phyloP scores from a whole-genome alignment of 129 eudicot species.

The Artemisia argyi region DNA sequence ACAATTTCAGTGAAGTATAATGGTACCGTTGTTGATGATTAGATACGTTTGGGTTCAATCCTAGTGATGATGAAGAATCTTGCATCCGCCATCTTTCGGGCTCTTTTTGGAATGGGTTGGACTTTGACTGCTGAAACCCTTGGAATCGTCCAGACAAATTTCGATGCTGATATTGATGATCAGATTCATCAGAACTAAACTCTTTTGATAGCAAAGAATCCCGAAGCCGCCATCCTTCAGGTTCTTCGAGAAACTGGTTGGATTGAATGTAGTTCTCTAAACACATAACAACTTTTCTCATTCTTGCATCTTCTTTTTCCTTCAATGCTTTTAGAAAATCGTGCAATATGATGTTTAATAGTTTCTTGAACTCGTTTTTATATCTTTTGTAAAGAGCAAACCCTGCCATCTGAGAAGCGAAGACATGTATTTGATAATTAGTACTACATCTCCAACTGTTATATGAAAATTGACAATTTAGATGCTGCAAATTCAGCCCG shows the following conservation, averaged over 20 bases:
- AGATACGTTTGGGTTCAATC: no score
- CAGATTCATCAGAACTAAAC: constrained; percentile 19
- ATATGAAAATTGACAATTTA: no score
- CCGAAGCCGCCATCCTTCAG: constrained; percentile 66
- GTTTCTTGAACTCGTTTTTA: constrained; percentile 67
- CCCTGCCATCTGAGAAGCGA: constrained; percentile 73
- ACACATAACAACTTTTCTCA: constrained; percentile 33
- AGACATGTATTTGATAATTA: constrained; percentile 1
- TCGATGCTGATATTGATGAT: constrained; percentile 30
- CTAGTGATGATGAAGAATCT: no score
- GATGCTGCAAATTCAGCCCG: no score
- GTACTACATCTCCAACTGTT: not conserved
- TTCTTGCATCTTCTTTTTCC: constrained; percentile 38
- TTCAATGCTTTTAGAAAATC: constrained; percentile 52
- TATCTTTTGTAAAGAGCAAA: constrained; percentile 59
- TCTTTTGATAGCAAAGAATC: constrained; percentile 37
- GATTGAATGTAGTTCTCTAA: constrained; percentile 57
- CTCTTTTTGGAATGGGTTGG: no score
- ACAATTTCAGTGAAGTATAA: constrained; percentile 23
- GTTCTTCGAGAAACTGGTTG: constrained; percentile 54
- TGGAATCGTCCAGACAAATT: constrained; percentile 13
- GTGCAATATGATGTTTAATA: constrained; percentile 42
- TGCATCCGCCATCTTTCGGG: not conserved
- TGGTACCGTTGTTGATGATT: constrained; percentile 19
- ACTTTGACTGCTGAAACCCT: no score